These are phyloP conservation scores for Zasmidium cellare DNA, from an alignment of 2,329 filamentous ascomycete species.

Conservation along the genomic window DNA sequence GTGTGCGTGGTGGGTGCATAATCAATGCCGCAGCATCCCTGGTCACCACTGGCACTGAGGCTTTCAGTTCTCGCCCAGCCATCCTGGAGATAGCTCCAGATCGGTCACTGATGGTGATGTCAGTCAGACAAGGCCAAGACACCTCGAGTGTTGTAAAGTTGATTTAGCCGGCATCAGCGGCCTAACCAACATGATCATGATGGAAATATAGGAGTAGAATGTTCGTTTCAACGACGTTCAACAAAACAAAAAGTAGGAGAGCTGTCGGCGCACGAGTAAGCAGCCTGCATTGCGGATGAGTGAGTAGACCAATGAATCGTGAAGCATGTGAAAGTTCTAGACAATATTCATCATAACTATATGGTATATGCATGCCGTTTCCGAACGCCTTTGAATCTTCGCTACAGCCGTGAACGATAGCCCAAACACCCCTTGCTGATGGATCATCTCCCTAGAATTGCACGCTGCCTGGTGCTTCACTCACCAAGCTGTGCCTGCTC, in stretches of 20 bases:
- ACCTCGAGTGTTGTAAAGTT: background rate
- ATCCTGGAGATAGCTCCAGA: background rate
- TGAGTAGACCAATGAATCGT: background rate
- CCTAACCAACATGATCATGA: no score
- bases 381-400: conserved; percentile 5
- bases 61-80: background rate
- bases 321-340: background rate
- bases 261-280: background rate
- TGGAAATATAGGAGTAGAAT: no score
- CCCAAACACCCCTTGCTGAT: background rate
- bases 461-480: conserved; percentile 25
- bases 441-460: conserved; percentile 16
- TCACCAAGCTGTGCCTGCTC: conserved; percentile 33
- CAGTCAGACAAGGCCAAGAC: background rate
- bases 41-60: background rate
- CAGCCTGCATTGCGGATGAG: background rate
- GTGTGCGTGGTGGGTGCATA: background rate
- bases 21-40: background rate
- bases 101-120: background rate
- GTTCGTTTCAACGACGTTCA: background rate
- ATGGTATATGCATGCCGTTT: conserved; percentile 1
- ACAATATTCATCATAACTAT: conserved; percentile 6
- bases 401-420: background rate
- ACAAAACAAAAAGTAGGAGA: background rate
- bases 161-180: no score